phyloP scores from a whole-genome alignment of 208 protist species.

The Crithidia fasciculata region DNA sequence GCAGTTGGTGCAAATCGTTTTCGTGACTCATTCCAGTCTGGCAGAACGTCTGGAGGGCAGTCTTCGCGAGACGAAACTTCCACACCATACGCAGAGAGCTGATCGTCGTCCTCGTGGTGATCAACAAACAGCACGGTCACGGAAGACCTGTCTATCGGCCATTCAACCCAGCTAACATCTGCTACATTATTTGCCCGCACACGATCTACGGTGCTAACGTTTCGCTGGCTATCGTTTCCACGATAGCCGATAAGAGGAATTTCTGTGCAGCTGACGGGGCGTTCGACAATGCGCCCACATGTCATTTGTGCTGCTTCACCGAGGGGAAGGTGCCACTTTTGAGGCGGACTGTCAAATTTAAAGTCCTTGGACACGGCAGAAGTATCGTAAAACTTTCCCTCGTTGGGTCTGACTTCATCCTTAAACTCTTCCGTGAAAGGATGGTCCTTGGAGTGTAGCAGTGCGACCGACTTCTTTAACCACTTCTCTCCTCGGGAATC shows the following conservation, averaged over 20 bases:
- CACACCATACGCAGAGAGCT: conserved; percentile 12
- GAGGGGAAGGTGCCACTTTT: conserved; percentile 8
- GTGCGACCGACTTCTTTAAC: conserved; percentile 3
- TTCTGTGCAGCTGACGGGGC: neutral
- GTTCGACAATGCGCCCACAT: neutral
- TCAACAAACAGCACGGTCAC: conserved; percentile 27
- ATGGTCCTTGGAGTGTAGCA: neutral
- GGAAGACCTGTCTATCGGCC: conserved; percentile 4
- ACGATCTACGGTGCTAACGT: neutral
- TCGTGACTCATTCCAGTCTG: conserved; percentile 15
- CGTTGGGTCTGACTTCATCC: neutral
- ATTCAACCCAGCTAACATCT: neutral
- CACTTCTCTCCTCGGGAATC: neutral
- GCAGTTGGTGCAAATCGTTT: conserved; percentile 16
- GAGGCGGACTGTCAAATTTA: neutral
- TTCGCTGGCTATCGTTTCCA: neutral
- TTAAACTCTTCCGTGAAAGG: neutral
- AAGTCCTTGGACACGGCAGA: neutral
- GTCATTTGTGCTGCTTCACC: conserved; percentile 9
- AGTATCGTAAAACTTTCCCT: neutral
- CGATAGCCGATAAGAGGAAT: neutral
- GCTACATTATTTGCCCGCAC: neutral
- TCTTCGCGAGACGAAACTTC: conserved; percentile 16
- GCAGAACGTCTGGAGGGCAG: neutral
- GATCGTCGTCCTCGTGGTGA: conserved; percentile 25